phyloP scores from a whole-genome alignment of 1,139 yeast species.

The Suhomyces bokatorum region DNA sequence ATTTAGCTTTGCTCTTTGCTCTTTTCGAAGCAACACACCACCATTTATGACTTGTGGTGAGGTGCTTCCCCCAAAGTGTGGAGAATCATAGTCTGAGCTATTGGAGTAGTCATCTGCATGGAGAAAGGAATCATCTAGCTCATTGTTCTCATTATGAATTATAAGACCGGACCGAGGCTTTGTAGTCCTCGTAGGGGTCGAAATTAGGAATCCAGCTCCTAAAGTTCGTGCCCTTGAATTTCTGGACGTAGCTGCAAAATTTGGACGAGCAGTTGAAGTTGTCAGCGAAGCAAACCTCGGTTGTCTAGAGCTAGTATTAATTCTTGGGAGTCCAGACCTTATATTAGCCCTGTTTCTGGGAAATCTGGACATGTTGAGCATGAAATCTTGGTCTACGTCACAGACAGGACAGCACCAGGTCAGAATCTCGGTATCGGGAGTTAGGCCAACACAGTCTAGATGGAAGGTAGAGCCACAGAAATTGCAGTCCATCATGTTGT shows the following conservation, averaged over 20 bases:
- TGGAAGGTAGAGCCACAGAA: constrained; percentile 41
- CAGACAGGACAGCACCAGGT: constrained; percentile 49
- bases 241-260: neutral
- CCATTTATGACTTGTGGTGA: constrained; percentile 37
- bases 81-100: constrained; percentile 7
- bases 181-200: neutral
- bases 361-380: neutral
- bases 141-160: constrained; percentile 35
- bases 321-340: no score
- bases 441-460: constrained; percentile 34
- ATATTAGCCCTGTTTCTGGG: neutral
- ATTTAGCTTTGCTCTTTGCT: constrained; percentile 30
- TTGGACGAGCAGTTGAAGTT: neutral
- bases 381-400: constrained; percentile 35
- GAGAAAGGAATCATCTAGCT: constrained; percentile 39
- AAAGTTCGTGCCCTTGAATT: neutral
- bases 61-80: neutral
- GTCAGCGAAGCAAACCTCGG: neutral
- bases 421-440: constrained; percentile 11
- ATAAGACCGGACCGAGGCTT: constrained; percentile 22
- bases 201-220: neutral
- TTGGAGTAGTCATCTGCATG: constrained; percentile 17
- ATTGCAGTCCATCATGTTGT: constrained; percentile 30
- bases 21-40: constrained; percentile 42
- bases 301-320: no score